These are phyloP conservation scores for Peronospora belbahrii DNA, from an alignment of 352 stramenopile genomes.

Conservation along the genomic window DNA sequence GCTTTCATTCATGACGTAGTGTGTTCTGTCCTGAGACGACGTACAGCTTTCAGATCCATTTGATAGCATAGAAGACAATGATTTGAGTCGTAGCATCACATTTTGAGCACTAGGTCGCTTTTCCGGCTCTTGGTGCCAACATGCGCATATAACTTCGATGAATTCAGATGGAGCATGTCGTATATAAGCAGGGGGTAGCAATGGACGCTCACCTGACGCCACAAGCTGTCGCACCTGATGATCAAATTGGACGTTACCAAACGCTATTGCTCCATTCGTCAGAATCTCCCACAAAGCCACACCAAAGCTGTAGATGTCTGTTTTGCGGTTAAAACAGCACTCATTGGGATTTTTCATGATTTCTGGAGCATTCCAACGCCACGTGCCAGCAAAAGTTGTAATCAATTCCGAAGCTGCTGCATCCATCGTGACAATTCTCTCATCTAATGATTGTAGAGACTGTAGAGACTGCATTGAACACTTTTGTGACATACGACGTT, in stretches of 20 bases:
- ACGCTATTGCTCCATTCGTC: constrained; percentile 54
- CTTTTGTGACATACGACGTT: constrained; percentile 20
- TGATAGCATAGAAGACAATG: constrained; percentile 45
- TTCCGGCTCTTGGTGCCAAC: constrained; percentile 53
- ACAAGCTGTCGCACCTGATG: constrained; percentile 60
- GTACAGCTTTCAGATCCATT: constrained; percentile 26
- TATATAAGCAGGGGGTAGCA: constrained; percentile 38
- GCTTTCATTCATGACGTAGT: constrained; percentile 58
- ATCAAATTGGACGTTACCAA: constrained; percentile 58
- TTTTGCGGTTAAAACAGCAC: constrained; percentile 60
- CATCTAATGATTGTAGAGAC: constrained; percentile 21
- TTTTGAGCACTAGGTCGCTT: constrained; percentile 47
- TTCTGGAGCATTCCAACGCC: constrained; percentile 67
- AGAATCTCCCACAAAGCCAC: constrained; percentile 64
- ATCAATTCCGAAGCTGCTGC: constrained; percentile 31
- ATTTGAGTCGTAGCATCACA: constrained; percentile 59
- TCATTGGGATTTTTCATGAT: constrained; percentile 65
- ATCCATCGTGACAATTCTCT: constrained; percentile 21
- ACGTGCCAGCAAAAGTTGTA: constrained; percentile 65
- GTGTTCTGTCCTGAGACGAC: constrained; percentile 33
- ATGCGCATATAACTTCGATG: constrained; percentile 52
- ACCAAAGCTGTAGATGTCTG: constrained; percentile 73
- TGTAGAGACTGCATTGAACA: constrained; percentile 16
- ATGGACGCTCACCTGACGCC: constrained; percentile 43
- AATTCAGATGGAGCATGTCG: constrained; percentile 48